These are phyloP conservation scores for Diphasiastrum complanatum DNA, from an alignment of 83 land plant genomes.

Conservation along the genomic window DNA sequence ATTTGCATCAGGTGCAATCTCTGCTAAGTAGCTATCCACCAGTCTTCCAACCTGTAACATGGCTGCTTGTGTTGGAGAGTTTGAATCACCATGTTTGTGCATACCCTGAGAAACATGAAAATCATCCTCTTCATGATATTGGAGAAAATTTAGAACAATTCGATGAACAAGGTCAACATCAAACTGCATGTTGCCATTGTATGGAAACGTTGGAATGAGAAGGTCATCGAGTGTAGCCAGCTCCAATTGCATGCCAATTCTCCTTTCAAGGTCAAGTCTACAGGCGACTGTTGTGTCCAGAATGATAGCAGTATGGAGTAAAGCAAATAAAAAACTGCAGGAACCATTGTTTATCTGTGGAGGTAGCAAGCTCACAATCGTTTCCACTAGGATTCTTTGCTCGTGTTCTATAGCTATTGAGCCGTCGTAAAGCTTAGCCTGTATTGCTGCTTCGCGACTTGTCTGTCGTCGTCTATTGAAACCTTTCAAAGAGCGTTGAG, in stretches of 20 bases:
- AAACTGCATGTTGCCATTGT: constrained; percentile 37
- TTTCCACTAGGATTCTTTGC: constrained; percentile 60
- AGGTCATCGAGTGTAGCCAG: constrained; percentile 69
- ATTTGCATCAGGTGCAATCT: constrained; percentile 53
- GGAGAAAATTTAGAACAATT: constrained; percentile 44
- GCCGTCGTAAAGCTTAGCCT: not conserved
- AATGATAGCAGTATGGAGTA: constrained; percentile 54
- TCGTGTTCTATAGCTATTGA: constrained; percentile 37
- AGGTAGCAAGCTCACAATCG: constrained; percentile 64
- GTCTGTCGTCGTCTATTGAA: constrained; percentile 31
- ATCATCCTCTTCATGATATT: constrained; percentile 21
- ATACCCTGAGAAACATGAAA: constrained; percentile 25
- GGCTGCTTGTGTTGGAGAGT: constrained; percentile 36
- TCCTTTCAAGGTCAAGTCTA: constrained; percentile 61
- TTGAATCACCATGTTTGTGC: constrained; percentile 26
- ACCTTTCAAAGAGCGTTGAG: constrained; percentile 56
- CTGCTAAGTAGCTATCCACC: constrained; percentile 64
- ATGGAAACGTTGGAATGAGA: constrained; percentile 52
- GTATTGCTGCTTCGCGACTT: too few species aligned
- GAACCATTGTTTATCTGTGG: constrained; percentile 50
- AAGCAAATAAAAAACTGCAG: constrained; percentile 58
- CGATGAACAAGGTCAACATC: constrained; percentile 62
- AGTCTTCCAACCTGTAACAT: constrained; percentile 44
- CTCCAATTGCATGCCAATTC: constrained; percentile 49
- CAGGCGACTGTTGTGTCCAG: constrained; percentile 63